Percentiles rank a stretch among this genome's conserved stretches.
phyloP scores from a whole-genome alignment of 2,329 filamentous ascomycete species.

The Paraphoma sp. region DNA sequence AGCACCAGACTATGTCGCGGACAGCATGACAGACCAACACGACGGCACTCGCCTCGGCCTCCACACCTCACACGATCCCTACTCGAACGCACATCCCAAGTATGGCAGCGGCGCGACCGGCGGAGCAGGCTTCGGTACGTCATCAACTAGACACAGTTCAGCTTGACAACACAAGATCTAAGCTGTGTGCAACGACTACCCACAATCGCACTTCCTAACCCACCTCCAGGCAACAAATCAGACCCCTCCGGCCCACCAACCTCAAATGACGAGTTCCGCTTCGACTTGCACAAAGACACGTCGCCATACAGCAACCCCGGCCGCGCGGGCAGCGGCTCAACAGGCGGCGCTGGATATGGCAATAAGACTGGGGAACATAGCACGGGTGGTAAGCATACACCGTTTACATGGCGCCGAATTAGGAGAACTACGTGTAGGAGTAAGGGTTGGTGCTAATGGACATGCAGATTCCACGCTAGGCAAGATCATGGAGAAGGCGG shows the following conservation, averaged over 20 bases:
- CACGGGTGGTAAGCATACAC: conserved; percentile 19
- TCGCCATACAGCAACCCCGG: conserved; percentile 28
- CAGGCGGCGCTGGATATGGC: conserved; percentile 47
- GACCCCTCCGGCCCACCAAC: conserved; percentile 11
- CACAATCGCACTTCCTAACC: not conserved
- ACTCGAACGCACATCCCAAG: conserved; percentile 32
- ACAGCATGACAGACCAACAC: conserved; percentile 27
- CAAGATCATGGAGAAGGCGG: conserved; percentile 66
- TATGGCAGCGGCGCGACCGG: conserved; percentile 43
- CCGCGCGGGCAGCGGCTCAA: conserved; percentile 38
- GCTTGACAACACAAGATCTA: not conserved
- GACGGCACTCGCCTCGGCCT: conserved; percentile 36
- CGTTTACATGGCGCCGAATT: not conserved
- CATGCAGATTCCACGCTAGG: conserved; percentile 57
- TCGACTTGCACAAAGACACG: conserved; percentile 27
- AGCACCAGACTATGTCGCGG: conserved; percentile 23
- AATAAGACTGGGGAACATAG: conserved; percentile 46
- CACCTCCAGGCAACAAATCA: conserved; percentile 41
- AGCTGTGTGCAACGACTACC: not conserved
- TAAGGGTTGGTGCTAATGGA: conserved; percentile 1
- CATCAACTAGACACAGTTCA: not conserved
- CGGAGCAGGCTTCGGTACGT: conserved; percentile 40
- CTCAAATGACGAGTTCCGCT: conserved; percentile 24
- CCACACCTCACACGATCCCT: conserved; percentile 30
- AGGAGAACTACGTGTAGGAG: not conserved